Conservation (phyloP, 148 eudicot species). For the Vaccinium vitisidaea region DNA sequence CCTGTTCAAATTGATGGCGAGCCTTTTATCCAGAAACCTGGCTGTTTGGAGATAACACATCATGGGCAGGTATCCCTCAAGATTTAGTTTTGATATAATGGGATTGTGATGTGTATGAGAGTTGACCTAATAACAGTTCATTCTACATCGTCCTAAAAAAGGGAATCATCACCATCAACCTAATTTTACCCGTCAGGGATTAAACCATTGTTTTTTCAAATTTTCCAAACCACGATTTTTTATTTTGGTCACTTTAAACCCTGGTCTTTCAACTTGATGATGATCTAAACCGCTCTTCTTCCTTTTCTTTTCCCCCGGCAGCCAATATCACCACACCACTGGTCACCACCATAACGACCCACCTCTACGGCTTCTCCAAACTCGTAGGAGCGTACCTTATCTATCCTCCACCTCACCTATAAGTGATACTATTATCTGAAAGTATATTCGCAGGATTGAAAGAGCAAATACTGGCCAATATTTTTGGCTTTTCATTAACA, state of each 20-base stretch:
- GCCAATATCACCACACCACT: background rate
- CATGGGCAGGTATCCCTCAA: constrained; percentile 59
- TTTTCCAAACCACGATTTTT: background rate
- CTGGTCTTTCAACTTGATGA: background rate
- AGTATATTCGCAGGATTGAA: background rate
- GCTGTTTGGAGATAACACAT: constrained; percentile 74
- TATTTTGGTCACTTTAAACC: background rate
- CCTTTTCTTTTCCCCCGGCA: background rate
- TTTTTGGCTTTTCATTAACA: background rate
- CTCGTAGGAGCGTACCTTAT: background rate
- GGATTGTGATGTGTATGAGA: background rate
- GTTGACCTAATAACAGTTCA: background rate
- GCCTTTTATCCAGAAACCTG: constrained; percentile 79
- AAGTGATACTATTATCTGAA: background rate
- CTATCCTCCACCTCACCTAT: background rate
- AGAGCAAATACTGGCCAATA: background rate
- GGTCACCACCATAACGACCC: background rate
- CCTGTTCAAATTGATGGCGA: constrained; percentile 92
- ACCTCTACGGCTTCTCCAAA: background rate
- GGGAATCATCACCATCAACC: background rate
- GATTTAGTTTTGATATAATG: background rate
- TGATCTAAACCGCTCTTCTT: background rate
- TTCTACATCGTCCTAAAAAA: background rate
- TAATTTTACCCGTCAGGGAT: background rate
- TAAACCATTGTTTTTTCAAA: background rate